Conservation (phyloP, 176 grass and related monocot genomes). For the Aegilops umbellulata region DNA sequence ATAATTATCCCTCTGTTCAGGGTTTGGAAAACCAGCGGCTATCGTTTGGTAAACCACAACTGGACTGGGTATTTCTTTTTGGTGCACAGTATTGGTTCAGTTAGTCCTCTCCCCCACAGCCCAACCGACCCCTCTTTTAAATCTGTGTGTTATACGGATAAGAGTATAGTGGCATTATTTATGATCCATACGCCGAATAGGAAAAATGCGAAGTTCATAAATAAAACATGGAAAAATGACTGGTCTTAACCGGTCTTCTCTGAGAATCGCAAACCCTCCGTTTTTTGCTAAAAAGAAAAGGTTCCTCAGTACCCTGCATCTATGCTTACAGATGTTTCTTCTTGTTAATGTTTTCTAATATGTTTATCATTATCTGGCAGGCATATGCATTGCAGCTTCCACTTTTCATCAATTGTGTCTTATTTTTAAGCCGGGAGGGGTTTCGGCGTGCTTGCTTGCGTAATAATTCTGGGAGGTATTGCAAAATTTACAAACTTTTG, state of each 20-base stretch:
- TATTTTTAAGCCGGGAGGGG: conserved; percentile 95
- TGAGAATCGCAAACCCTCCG: not conserved
- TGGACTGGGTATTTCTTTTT: not conserved
- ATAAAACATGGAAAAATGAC: not conserved
- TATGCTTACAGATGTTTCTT: not conserved
- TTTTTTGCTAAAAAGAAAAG: not conserved
- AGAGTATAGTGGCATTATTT: not conserved
- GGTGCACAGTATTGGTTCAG: not conserved
- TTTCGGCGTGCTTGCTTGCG: conserved; percentile 98
- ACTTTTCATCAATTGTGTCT: conserved; percentile 83
- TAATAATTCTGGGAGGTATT: conserved; percentile 66
- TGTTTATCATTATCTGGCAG: conserved; percentile 45
- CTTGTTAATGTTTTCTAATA: not conserved
- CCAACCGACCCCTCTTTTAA: not conserved
- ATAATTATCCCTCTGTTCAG: not conserved
- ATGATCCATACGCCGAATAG: not conserved
- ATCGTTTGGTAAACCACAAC: not conserved
- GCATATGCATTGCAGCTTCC: conserved; percentile 88
- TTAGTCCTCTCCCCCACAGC: not conserved
- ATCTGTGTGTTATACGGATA: not conserved
- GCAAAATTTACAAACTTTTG: not conserved
- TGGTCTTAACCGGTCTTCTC: not conserved
- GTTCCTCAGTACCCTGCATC: not conserved
- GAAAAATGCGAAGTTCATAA: not conserved
- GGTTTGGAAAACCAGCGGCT: not conserved